Evolutionary conservation across 1,139 yeast genomes (phyloP), one percentile per base, ranked within the genome.

Genomic region (Wickerhamiella pararugosa): DNA sequence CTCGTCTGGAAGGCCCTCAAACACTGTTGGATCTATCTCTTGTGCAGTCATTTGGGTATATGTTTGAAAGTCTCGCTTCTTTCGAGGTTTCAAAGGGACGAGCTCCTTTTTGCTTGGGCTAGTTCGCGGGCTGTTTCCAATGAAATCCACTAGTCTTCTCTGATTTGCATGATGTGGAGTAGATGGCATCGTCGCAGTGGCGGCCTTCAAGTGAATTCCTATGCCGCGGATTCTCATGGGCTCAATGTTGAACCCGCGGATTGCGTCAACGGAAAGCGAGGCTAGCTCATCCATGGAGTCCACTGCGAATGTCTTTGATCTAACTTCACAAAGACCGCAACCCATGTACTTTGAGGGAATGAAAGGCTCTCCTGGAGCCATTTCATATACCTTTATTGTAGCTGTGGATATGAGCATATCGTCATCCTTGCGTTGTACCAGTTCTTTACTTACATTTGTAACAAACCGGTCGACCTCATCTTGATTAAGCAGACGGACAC

Each of bases 331-430:
- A 11, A 57, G 54, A 0, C 98, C 97, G 74, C 80, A 75, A 0
- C 98, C 98, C 53, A 90, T 52, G 57, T 65, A 78, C 54, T 90
- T 90, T 1, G 82, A 71, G 0, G 96, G 83, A 10, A 73, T 73
- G 1, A 76, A 56, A 0, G 93, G 86, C 0, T 93, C 92, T 45
- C 66, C 67, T 0, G 65, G 62, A 1, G 81, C 73, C 42, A 93
- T 62, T 46, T 68, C 44, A 44, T 87, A 79, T 3, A 87, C 52
- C 49, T 77, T 79, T 29, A 86, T 59, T 0, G 81, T 72, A 2
- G 87, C 49, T 2, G 41, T 29, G 6, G 25, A 29, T 7, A 11
- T 6, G n/a, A 6, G 15, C 29, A 38, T 21, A 4, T 38, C 41
- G 9, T 29, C 28, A 32, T 38, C 41, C 7, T 66, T 64, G 2